These are phyloP conservation scores for Boletellus ananiceps DNA, from an alignment of 768 basidiomycete genomes.

Conservation along the genomic window DNA sequence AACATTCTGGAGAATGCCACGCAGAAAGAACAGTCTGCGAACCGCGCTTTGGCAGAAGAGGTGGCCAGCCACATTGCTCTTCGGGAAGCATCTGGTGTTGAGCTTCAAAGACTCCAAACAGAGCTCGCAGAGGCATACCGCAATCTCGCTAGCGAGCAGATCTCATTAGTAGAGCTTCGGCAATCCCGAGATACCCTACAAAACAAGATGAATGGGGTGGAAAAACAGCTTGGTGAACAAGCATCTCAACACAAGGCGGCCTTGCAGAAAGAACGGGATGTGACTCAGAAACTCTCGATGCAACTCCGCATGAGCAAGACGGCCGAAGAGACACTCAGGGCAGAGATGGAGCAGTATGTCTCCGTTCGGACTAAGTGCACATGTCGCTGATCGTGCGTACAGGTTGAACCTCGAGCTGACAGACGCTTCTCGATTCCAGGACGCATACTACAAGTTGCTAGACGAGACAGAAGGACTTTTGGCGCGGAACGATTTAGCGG, in stretches of 20 bases:
- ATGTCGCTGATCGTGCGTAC: conserved; percentile 1
- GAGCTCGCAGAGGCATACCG: conserved; percentile 31
- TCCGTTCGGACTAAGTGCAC: neutral
- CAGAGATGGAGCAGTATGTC: conserved; percentile 66
- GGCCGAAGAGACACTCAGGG: conserved; percentile 63
- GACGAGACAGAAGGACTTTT: conserved; percentile 63
- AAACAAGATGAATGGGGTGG: conserved; percentile 23
- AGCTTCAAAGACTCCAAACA: conserved; percentile 38
- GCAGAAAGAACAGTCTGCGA: conserved; percentile 15
- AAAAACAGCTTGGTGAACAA: conserved; percentile 30
- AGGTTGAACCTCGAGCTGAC: conserved; percentile 50
- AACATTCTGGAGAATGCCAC: conserved; percentile 6
- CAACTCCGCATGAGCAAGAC: conserved; percentile 53
- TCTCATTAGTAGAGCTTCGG: conserved; percentile 13
- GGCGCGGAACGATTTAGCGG: conserved; percentile 69
- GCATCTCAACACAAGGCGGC: conserved; percentile 32
- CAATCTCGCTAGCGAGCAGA: conserved; percentile 20
- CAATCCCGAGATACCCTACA: conserved; percentile 23
- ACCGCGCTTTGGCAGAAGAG: conserved; percentile 28
- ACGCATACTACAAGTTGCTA: conserved; percentile 62
- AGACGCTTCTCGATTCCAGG: conserved; percentile 61
- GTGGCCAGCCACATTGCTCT: conserved; percentile 39
- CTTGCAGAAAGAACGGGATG: conserved; percentile 45
- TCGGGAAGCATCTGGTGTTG: conserved; percentile 39
- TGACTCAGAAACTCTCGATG: conserved; percentile 43